A percentile compares a stretch with the other conserved stretches of the same genome.
These are phyloP conservation scores for Umbelopsis vinacea DNA, from an alignment of 192 early-diverging fungal genomes.

Conservation along the genomic window DNA sequence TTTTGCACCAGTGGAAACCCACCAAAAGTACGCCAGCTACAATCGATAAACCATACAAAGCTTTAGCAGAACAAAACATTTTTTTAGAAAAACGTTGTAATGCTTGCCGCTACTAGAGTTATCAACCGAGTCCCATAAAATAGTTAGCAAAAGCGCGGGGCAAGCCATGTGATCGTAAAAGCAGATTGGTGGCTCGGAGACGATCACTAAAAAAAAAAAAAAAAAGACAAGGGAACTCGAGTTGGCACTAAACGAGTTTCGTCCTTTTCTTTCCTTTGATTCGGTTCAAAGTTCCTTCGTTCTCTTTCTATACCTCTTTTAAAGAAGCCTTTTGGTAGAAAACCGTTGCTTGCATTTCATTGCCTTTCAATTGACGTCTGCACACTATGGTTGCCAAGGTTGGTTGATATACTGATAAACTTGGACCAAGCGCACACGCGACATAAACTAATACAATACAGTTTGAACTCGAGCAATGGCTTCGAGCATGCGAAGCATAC, in stretches of 20 bases:
- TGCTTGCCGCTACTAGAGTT: no score
- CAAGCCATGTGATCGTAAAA: neutral
- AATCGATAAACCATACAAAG: no score
- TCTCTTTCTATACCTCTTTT: conserved; percentile 15
- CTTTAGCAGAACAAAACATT: no score
- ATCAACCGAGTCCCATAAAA: neutral
- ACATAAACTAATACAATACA: conserved; percentile 26
- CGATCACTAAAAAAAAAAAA: neutral
- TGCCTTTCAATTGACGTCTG: neutral
- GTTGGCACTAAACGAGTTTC: neutral
- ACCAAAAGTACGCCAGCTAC: no score
- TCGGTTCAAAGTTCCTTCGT: neutral
- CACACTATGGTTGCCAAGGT: conserved; percentile 32
- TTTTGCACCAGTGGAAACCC: no score
- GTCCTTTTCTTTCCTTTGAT: neutral
- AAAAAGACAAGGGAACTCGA: neutral
- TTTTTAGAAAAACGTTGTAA: no score
- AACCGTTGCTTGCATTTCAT: neutral
- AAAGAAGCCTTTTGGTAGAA: neutral
- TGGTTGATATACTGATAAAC: neutral
- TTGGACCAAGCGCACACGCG: neutral
- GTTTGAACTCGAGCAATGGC: conserved; percentile 87
- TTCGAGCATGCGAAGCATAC: conserved; percentile 73
- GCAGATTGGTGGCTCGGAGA: neutral
- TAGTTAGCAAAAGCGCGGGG: neutral